Evolutionary conservation across 352 stramenopile genomes (phyloP).

Genomic region (Phytophthora europaea): DNA sequence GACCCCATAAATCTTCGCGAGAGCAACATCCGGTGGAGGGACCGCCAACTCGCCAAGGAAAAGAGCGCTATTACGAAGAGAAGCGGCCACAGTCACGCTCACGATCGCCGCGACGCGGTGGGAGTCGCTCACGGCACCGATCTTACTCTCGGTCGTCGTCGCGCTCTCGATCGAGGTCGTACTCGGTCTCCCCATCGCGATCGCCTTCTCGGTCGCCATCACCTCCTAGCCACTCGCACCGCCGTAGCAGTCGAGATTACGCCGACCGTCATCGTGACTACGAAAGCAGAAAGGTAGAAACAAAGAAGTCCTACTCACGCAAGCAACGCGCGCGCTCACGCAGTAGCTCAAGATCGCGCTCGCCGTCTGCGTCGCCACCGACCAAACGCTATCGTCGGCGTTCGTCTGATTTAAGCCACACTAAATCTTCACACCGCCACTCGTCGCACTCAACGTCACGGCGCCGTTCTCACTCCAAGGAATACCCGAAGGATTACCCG

Average conservation of each 20-base stretch:
- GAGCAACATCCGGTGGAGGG: slow-evolving; percentile 20
- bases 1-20: slow-evolving; percentile 14
- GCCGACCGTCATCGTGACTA: slow-evolving; percentile 17
- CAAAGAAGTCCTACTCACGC: slow-evolving; percentile 30
- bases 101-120: slow-evolving; percentile 39
- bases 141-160: slow-evolving; percentile 54
- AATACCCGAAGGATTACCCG: slow-evolving; percentile 14
- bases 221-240: slow-evolving; percentile 26
- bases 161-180: slow-evolving; percentile 53
- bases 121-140: slow-evolving; percentile 36
- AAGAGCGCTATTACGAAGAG: slow-evolving; percentile 31
- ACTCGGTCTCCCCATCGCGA: slow-evolving; percentile 41
- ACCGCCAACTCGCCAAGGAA: slow-evolving; percentile 7
- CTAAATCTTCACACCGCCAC: slow-evolving; percentile 30
- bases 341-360: slow-evolving; percentile 50
- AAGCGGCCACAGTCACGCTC: slow-evolving; percentile 45
- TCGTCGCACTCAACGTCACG: slow-evolving; percentile 32
- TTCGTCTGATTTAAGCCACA: slow-evolving; percentile 32
- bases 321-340: slow-evolving; percentile 42
- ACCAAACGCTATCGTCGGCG: slow-evolving; percentile 40
- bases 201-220: slow-evolving; percentile 36
- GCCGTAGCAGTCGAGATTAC: slow-evolving; percentile 37
- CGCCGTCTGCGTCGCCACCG: slow-evolving; percentile 35
- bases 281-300: slow-evolving; percentile 24
- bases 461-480: slow-evolving; percentile 36